phyloP scores from a whole-genome alignment of 2,329 filamentous ascomycete genomes.

The Davidsoniella neocaledoniae region DNA sequence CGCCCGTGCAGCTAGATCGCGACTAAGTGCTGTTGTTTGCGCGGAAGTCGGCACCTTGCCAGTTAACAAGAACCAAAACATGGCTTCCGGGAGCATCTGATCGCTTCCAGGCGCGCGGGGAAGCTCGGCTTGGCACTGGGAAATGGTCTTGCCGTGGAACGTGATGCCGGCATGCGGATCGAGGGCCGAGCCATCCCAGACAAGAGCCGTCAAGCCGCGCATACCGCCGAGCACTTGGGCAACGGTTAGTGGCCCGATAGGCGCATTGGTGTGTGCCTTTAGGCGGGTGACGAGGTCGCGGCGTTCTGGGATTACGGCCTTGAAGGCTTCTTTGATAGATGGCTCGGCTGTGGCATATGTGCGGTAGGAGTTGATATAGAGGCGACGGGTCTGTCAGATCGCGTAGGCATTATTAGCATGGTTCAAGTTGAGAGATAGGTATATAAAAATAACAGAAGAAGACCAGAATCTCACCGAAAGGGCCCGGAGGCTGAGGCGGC shows the following conservation, averaged over 20 bases:
- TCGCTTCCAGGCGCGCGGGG: slow-evolving; percentile 85
- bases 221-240: slow-evolving; percentile 92
- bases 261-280: slow-evolving; percentile 68
- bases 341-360: slow-evolving; percentile 66
- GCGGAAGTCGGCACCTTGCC: slow-evolving; percentile 71
- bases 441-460: neutral
- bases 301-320: slow-evolving; percentile 74
- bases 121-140: slow-evolving; percentile 86
- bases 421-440: neutral
- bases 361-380: slow-evolving; percentile 21
- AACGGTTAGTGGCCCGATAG: slow-evolving; percentile 82
- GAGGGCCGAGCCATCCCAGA: slow-evolving; percentile 96
- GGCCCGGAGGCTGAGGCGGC: neutral
- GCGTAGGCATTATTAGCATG: neutral
- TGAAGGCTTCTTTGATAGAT: slow-evolving; percentile 76
- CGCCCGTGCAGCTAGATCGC: slow-evolving; percentile 74
- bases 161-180: slow-evolving; percentile 95
- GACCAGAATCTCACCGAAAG: neutral
- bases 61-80: slow-evolving; percentile 98
- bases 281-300: slow-evolving; percentile 86
- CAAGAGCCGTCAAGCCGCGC: slow-evolving; percentile 93
- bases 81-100: slow-evolving; percentile 95
- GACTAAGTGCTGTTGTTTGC: slow-evolving; percentile 70
- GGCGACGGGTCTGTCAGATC: neutral
- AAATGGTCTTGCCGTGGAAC: slow-evolving; percentile 95